Evolutionary conservation across 164 flowering plant species (phyloP).

Genomic region (Kingdonia uniflora): DNA sequence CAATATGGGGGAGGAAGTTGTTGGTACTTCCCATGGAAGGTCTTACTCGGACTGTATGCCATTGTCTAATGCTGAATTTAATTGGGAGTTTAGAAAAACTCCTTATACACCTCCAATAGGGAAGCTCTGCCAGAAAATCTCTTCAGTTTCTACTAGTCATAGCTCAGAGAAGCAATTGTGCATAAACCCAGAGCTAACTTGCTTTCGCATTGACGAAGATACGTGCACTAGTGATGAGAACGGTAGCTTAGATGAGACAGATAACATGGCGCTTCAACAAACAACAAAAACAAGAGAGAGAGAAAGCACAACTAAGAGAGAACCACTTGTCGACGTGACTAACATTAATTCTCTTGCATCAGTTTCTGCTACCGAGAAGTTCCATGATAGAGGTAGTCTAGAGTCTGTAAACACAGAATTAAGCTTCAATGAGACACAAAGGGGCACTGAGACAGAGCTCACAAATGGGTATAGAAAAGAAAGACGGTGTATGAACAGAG

Average conservation of each 20-base stretch:
- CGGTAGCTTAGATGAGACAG: conserved; percentile 23
- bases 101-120: conserved; percentile 45
- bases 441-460: conserved; percentile 17
- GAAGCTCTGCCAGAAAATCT: conserved; percentile 38
- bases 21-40: conserved; percentile 9
- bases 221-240: conserved; percentile 49
- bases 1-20: conserved; percentile 14
- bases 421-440: conserved; percentile 20
- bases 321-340: conserved; percentile 37
- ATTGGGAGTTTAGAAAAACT: conserved; percentile 22
- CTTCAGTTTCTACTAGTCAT: conserved; percentile 23
- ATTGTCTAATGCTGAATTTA: conserved; percentile 20
- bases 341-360: conserved; percentile 18
- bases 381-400: conserved; percentile 27
- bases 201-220: conserved; percentile 64
- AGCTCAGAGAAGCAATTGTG: conserved; percentile 42
- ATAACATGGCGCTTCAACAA: conserved; percentile 20
- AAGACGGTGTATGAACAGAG: conserved; percentile 18
- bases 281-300: conserved; percentile 12
- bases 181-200: conserved; percentile 51
- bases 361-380: conserved; percentile 24
- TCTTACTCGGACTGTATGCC: conserved; percentile 30
- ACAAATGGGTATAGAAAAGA: conserved; percentile 15
- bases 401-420: conserved; percentile 31
- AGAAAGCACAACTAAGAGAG: conserved; percentile 20